Percentiles rank a stretch among this genome's conserved stretches.
These are phyloP conservation scores for Aspergillus oerlinghausenensis DNA, from an alignment of 2,329 filamentous ascomycete species.

Conservation along the genomic window DNA sequence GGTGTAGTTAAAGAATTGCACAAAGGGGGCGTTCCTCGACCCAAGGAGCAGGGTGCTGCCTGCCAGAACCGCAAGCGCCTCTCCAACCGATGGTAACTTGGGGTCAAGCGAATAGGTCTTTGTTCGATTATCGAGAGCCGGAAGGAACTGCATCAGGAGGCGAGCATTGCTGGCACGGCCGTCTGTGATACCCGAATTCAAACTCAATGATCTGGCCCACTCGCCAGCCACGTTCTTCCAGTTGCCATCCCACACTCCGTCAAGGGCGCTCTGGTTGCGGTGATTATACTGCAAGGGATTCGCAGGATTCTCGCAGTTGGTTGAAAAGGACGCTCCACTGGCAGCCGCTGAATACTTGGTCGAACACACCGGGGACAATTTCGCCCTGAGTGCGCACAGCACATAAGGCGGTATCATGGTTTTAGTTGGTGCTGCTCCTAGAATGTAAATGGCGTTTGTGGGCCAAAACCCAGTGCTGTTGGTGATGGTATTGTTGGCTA, in stretches of 20 bases:
- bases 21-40: slow-evolving; percentile 57
- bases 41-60: slow-evolving; percentile 62
- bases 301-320: slow-evolving; percentile 56
- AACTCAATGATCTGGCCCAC: slow-evolving; percentile 53
- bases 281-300: slow-evolving; percentile 55
- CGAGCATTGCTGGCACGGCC: slow-evolving; percentile 57
- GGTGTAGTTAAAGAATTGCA: slow-evolving; percentile 51
- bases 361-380: slow-evolving; percentile 61
- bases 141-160: slow-evolving; percentile 54
- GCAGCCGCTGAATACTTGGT: slow-evolving; percentile 54
- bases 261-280: slow-evolving; percentile 24
- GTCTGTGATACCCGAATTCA: slow-evolving; percentile 53
- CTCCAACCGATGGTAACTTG: slow-evolving; percentile 62
- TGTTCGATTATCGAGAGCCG: slow-evolving; percentile 29
- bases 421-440: slow-evolving; percentile 48
- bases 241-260: slow-evolving; percentile 39
- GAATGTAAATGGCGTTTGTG: slow-evolving; percentile 59
- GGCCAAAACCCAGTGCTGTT: slow-evolving; percentile 47
- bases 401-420: slow-evolving; percentile 50
- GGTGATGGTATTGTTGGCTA: slow-evolving; percentile 61
- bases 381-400: slow-evolving; percentile 63
- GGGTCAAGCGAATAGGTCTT: slow-evolving; percentile 41
- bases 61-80: slow-evolving; percentile 67
- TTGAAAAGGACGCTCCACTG: slow-evolving; percentile 55
- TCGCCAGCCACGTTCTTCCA: slow-evolving; percentile 54